These are phyloP conservation scores for Jamesozyma gamospora DNA, from an alignment of 805 yeast genomes.

Conservation along the genomic window DNA sequence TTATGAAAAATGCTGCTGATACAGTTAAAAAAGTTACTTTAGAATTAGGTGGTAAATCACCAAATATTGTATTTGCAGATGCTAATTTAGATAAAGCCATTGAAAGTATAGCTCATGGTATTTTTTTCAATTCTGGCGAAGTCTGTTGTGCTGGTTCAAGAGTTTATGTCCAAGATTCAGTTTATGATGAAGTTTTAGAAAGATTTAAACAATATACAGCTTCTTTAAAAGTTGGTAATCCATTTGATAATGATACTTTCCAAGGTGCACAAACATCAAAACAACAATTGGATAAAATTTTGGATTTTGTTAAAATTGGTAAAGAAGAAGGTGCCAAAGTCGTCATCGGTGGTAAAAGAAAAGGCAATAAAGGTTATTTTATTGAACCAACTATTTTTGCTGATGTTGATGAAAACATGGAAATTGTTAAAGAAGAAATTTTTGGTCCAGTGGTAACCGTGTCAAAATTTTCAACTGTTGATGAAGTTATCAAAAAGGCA, in stretches of 20 bases:
- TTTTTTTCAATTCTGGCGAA: constrained; percentile 91
- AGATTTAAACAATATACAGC: constrained; percentile 48
- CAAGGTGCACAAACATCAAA: constrained; percentile 92
- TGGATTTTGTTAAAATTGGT: constrained; percentile 69
- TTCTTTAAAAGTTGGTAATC: constrained; percentile 63
- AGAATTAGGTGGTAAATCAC: constrained; percentile 96
- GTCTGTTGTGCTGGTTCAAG: constrained; percentile 94
- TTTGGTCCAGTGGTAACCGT: constrained; percentile 90
- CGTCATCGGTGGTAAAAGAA: constrained; percentile 60
- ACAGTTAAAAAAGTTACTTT: constrained; percentile 83
- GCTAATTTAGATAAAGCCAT: constrained; percentile 72
- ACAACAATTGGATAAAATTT: constrained; percentile 67
- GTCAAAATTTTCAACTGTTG: constrained; percentile 70
- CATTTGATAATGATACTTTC: constrained; percentile 64
- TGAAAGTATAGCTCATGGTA: constrained; percentile 66
- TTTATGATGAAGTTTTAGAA: constrained; percentile 66
- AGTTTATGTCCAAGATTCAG: constrained; percentile 73
- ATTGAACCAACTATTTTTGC: constrained; percentile 67
- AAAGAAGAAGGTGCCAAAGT: constrained; percentile 73
- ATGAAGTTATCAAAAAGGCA: constrained; percentile 69
- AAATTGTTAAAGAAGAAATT: constrained; percentile 66
- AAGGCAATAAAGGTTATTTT: constrained; percentile 54
- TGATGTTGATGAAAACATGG: constrained; percentile 57
- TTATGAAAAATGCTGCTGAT: constrained; percentile 72
- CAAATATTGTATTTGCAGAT: constrained; percentile 80